Percentiles rank a stretch among this genome's conserved stretches.
Evolutionary conservation across 73 alveolate species (phyloP).

Genomic region (Uronychia setigera): DNA sequence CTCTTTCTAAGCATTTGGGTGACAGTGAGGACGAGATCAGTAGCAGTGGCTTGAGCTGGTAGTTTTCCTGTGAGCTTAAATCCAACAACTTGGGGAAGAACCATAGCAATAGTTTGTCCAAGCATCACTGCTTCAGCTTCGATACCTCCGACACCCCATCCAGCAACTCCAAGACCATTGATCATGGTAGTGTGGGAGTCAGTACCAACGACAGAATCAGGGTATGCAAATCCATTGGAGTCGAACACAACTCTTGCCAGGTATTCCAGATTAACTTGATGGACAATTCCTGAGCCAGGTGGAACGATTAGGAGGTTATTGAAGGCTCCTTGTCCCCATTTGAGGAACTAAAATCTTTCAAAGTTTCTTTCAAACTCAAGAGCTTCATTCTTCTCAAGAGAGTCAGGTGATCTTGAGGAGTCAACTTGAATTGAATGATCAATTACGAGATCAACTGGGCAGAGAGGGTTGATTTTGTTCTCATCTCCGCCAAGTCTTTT

Average conservation of each 20-base stretch:
- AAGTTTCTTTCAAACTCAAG: conserved; percentile 81
- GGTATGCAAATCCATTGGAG: conserved; percentile 72
- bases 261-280: conserved; percentile 90
- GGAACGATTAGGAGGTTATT: conserved; percentile 86
- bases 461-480: conserved; percentile 79
- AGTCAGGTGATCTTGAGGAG: conserved; percentile 54
- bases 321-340: conserved; percentile 94
- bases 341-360: conserved; percentile 90
- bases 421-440: conserved; percentile 92
- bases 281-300: conserved; percentile 95
- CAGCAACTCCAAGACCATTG: conserved; percentile 90
- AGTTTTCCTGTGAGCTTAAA: conserved; percentile 89
- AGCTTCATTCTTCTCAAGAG: conserved; percentile 77
- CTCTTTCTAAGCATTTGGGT: conserved; percentile 89
- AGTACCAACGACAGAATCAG: conserved; percentile 94
- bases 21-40: conserved; percentile 88
- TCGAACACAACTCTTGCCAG: conserved; percentile 88
- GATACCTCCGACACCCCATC: conserved; percentile 97
- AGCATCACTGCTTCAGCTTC: conserved; percentile 97
- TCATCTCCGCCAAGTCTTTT: conserved; percentile 86
- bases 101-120: conserved; percentile 89
- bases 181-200: conserved; percentile 95
- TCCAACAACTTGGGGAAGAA: conserved; percentile 92
- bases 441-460: conserved; percentile 89
- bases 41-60: conserved; percentile 81